Conservation (phyloP, 345 rosid genomes). For the Moricandia moricandioides region DNA sequence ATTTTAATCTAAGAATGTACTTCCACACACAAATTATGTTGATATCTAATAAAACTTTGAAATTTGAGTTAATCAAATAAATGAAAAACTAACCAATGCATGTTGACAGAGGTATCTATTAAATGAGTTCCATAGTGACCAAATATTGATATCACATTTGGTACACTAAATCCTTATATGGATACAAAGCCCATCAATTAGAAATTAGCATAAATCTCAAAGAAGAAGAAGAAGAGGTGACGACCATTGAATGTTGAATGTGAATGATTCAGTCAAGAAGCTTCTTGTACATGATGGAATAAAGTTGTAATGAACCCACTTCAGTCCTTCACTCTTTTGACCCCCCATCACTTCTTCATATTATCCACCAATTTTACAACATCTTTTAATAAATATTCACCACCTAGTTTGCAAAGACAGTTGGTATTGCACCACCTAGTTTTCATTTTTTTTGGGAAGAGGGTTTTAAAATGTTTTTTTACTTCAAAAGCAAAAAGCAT, state of each 20-base stretch:
- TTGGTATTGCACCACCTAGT: conserved; percentile 32
- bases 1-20: neutral
- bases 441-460: conserved; percentile 22
- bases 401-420: neutral
- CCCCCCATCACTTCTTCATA: conserved; percentile 22
- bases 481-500: conserved; percentile 31
- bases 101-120: too few relatives aligned
- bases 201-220: neutral
- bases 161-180: neutral
- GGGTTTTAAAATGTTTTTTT: conserved; percentile 7
- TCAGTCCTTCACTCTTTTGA: conserved; percentile 23
- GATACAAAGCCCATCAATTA: neutral
- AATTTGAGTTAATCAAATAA: too few relatives aligned
- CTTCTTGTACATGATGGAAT: conserved; percentile 27
- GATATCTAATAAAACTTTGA: too few relatives aligned
- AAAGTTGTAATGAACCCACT: conserved; percentile 25
- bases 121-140: neutral
- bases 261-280: conserved; percentile 30
- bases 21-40: neutral
- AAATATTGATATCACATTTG: conserved; percentile 1
- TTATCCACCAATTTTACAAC: conserved; percentile 18
- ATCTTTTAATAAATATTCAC: too few relatives aligned
- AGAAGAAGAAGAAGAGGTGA: conserved; percentile 9
- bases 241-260: conserved; percentile 24
- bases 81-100: too few relatives aligned